These are phyloP conservation scores for Sordariomycetes sp. DNA, from an alignment of 2,329 filamentous ascomycete genomes.

Conservation along the genomic window DNA sequence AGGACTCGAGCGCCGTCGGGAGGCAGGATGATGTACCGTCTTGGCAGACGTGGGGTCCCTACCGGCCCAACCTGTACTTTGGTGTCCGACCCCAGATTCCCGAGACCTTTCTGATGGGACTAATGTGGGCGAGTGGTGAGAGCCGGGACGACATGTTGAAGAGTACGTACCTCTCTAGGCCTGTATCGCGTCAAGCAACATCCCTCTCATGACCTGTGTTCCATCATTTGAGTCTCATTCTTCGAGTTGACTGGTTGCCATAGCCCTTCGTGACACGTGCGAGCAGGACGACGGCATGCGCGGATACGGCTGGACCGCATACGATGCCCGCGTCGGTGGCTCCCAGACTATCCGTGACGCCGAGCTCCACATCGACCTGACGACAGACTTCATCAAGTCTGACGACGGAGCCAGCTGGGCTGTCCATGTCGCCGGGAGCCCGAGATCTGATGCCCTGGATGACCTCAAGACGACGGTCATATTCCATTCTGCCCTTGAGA, in stretches of 20 bases:
- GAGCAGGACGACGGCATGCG: constrained; percentile 90
- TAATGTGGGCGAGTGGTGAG: constrained; percentile 85
- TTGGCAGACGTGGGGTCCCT: constrained; percentile 62
- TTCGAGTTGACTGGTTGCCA: neutral
- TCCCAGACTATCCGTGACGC: constrained; percentile 83
- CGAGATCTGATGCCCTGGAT: constrained; percentile 52
- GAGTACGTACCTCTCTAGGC: constrained; percentile 51
- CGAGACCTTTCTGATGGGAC: constrained; percentile 65
- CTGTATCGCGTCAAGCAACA: constrained; percentile 27
- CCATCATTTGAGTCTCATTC: neutral
- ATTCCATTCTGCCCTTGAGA: constrained; percentile 75
- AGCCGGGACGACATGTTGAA: constrained; percentile 61
- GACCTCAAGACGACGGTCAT: constrained; percentile 64
- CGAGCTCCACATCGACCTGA: constrained; percentile 78
- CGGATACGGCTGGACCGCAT: constrained; percentile 97
- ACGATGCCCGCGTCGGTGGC: constrained; percentile 78
- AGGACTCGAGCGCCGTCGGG: neutral
- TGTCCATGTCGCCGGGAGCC: constrained; percentile 69
- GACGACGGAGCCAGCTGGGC: constrained; percentile 83
- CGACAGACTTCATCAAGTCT: constrained; percentile 86
- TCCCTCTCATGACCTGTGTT: constrained; percentile 52
- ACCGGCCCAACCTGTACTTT: constrained; percentile 89
- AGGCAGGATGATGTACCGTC: neutral
- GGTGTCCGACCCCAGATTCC: constrained; percentile 73
- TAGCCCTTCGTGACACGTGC: constrained; percentile 85